These are phyloP conservation scores for Saccharomyces eubayanus DNA, from an alignment of 805 yeast genomes.

Conservation along the genomic window DNA sequence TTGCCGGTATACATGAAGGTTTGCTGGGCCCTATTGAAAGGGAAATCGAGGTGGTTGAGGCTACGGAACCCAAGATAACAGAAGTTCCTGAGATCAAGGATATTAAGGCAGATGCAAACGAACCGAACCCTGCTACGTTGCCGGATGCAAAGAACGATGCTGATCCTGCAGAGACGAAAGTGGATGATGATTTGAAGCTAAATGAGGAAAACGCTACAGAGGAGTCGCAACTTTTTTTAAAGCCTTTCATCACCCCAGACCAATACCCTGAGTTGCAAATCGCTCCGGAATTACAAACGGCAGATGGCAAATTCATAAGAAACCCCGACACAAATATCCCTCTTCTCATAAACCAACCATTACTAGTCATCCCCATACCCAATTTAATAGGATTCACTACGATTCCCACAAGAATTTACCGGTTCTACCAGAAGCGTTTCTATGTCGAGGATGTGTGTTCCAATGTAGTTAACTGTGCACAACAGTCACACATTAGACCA, in stretches of 20 bases:
- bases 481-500: constrained; percentile 41
- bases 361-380: constrained; percentile 66
- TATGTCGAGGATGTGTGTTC: constrained; percentile 60
- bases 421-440: constrained; percentile 69
- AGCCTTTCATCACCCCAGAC: constrained; percentile 53
- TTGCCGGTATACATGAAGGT: constrained; percentile 90
- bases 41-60: background rate
- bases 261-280: constrained; percentile 47
- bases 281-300: constrained; percentile 48
- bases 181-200: constrained; percentile 7
- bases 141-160: constrained; percentile 8
- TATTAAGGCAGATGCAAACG: constrained; percentile 5
- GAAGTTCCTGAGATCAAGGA: constrained; percentile 1
- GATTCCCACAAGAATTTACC: constrained; percentile 65
- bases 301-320: constrained; percentile 17
- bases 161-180: constrained; percentile 6
- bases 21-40: constrained; percentile 62
- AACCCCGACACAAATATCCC: constrained; percentile 36
- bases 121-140: background rate
- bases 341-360: constrained; percentile 65
- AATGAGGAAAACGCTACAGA: constrained; percentile 9
- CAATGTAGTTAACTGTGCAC: constrained; percentile 46
- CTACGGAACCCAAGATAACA: background rate
- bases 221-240: constrained; percentile 33
- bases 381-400: constrained; percentile 70